phyloP scores from a whole-genome alignment of 371 early-diverging fungal species.

The Coemansia sp. region DNA sequence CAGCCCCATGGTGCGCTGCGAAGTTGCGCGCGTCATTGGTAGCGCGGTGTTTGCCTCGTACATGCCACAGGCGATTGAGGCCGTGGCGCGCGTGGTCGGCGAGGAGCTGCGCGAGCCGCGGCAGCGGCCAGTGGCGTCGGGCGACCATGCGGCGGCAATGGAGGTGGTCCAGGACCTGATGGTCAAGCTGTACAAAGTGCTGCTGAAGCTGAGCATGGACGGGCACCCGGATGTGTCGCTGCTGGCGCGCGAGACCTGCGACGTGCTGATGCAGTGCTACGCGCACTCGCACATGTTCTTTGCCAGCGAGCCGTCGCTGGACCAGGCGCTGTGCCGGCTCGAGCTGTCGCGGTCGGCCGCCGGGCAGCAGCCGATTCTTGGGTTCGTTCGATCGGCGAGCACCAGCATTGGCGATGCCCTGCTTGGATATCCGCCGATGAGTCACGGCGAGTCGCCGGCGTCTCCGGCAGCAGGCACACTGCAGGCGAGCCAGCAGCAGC shows the following conservation, averaged over 20 bases:
- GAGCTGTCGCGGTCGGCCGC: slow-evolving; percentile 32
- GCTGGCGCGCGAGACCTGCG: slow-evolving; percentile 42
- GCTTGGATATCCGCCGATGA: slow-evolving; percentile 28
- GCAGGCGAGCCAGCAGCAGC: slow-evolving; percentile 1
- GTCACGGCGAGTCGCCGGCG: neutral
- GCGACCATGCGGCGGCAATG: neutral
- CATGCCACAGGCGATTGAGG: slow-evolving; percentile 40
- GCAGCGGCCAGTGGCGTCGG: neutral
- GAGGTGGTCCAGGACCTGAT: slow-evolving; percentile 28
- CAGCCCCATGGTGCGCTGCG: slow-evolving; percentile 51
- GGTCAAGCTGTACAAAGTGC: slow-evolving; percentile 43
- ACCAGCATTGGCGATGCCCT: slow-evolving; percentile 38
- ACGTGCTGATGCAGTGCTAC: slow-evolving; percentile 49
- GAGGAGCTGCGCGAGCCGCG: slow-evolving; percentile 43
- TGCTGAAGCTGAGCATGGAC: slow-evolving; percentile 41
- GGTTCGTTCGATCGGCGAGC: slow-evolving; percentile 12
- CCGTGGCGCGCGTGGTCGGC: slow-evolving; percentile 39
- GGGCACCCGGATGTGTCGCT: slow-evolving; percentile 48
- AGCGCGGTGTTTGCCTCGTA: slow-evolving; percentile 43
- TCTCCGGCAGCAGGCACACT: neutral
- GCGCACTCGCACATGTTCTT: slow-evolving; percentile 44
- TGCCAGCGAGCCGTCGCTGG: slow-evolving; percentile 28
- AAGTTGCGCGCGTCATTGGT: slow-evolving; percentile 47
- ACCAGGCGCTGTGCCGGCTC: slow-evolving; percentile 32
- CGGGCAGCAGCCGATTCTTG: slow-evolving; percentile 34